phyloP scores from a whole-genome alignment of 164 flowering plant species.

The Chimonanthus praecox region DNA sequence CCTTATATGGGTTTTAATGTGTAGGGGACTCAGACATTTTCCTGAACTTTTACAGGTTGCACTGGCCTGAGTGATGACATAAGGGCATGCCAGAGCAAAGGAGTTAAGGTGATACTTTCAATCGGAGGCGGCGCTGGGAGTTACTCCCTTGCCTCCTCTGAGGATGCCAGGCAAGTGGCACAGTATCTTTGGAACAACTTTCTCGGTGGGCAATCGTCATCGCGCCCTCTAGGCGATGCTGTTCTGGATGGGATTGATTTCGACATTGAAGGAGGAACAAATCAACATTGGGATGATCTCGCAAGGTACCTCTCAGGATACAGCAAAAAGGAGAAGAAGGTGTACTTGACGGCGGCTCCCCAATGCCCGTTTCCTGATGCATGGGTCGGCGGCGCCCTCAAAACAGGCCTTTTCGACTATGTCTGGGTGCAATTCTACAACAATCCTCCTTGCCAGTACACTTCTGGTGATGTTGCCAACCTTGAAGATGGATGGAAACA shows the following conservation, averaged over 20 bases:
- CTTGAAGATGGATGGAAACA: conserved; percentile 2
- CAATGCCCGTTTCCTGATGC: conserved; percentile 19
- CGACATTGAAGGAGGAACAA: conserved; percentile 5
- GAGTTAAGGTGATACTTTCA: conserved; percentile 8
- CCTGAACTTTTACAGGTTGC: conserved; percentile 3
- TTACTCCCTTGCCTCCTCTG: conserved; percentile 6
- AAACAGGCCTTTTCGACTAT: conserved; percentile 23
- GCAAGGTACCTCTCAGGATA: conserved; percentile 1
- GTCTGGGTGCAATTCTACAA: conserved; percentile 13
- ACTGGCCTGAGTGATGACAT: conserved; percentile 8
- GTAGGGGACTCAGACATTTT: too few species aligned
- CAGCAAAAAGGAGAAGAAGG: conserved; percentile 5
- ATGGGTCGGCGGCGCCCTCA: conserved; percentile 9
- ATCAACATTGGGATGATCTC: neutral
- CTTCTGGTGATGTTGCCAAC: neutral
- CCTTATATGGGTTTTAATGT: too few species aligned
- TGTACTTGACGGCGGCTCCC: conserved; percentile 8
- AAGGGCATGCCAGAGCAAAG: neutral
- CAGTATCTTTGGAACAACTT: conserved; percentile 8
- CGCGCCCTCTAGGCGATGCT: conserved; percentile 3
- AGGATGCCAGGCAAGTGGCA: conserved; percentile 6
- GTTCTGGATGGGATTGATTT: conserved; percentile 8
- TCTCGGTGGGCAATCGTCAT: conserved; percentile 4
- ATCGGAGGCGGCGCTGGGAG: conserved; percentile 6
- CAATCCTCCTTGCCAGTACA: conserved; percentile 10